Percentiles rank a stretch among this genome's conserved stretches.
Evolutionary conservation across 1,139 yeast species (phyloP).

Genomic region (Candida sp.): DNA sequence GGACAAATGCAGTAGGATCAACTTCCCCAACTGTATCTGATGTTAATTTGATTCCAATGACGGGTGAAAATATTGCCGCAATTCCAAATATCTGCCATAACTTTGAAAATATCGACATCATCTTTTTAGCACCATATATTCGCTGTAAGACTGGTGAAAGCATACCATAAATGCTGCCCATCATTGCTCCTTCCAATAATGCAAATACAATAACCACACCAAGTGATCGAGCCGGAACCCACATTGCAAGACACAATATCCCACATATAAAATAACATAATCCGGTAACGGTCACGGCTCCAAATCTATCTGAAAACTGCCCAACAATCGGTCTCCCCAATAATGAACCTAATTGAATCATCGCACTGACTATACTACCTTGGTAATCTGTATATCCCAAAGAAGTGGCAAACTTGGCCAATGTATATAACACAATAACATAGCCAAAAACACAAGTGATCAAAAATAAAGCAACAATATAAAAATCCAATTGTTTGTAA

Average conservation of each 20-base stretch:
- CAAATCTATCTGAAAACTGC: slow-evolving; percentile 30
- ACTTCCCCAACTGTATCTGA: slow-evolving; percentile 27
- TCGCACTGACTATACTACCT: slow-evolving; percentile 51
- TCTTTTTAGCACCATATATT: slow-evolving; percentile 46
- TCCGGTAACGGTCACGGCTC: slow-evolving; percentile 37
- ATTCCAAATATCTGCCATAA: slow-evolving; percentile 46
- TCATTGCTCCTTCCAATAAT: slow-evolving; percentile 21
- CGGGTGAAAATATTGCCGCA: slow-evolving; percentile 49
- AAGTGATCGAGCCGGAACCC: slow-evolving; percentile 32
- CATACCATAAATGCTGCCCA: slow-evolving; percentile 29
- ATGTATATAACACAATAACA: slow-evolving; percentile 35
- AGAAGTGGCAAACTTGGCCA: slow-evolving; percentile 26
- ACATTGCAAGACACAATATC: slow-evolving; percentile 28
- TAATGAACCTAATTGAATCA: slow-evolving; percentile 40
- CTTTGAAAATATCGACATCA: slow-evolving; percentile 47
- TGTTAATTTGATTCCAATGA: slow-evolving; percentile 50
- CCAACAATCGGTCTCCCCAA: slow-evolving; percentile 42
- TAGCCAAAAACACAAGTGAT: slow-evolving; percentile 35
- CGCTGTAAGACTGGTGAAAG: slow-evolving; percentile 29
- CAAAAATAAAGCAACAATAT: slow-evolving; percentile 21
- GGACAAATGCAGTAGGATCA: slow-evolving; percentile 42
- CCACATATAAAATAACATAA: slow-evolving; percentile 18
- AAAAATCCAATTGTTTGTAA: slow-evolving; percentile 20
- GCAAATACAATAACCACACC: slow-evolving; percentile 27
- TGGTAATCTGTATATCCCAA: slow-evolving; percentile 24